Base-by-base conservation (phyloP, 2,329 filamentous ascomycete genomes). In the Bipolaris bicolor region DNA sequence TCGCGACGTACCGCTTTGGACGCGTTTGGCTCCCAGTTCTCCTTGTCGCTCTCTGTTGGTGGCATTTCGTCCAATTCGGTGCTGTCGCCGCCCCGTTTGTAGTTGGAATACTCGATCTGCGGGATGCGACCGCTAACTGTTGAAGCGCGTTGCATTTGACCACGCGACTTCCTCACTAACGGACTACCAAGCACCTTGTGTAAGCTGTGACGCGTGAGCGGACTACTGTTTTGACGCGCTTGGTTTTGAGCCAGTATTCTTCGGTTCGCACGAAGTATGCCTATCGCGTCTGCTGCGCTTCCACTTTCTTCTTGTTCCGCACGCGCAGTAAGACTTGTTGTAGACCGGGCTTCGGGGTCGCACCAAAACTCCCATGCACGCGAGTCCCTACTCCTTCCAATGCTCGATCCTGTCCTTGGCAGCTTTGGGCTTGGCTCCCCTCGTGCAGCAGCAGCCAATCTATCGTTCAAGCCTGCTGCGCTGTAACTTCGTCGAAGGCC, bases 291-390 rank as follows among this genome's bases (percentile, higher is more conserved):
- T 58, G 90, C 85, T 52, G 91, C 91, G 40, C 90, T 93, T 20
- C 91, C 91, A 64, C 84, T 91, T 7, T 86, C 86, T 71, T 96
- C 91, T 65, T 91, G 88, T 77, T 94, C 90, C 9, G 90, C 90
- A 64, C 91, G 89, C n/a, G 86, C 85, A 20, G 89, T 92, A 53
- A 97, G 80, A 64, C 92, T 90, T 69, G 68, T 71, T 34, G 68
- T 73, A 55, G 92, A 91, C 41, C 90, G 88, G 49, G 85, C 82
- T 64, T 95, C 90, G 7, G 88, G 88, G 71, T 96, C 91, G 68
- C 91, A 94, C 79, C 90, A 93, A 55, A 92, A 92, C 70, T 96
- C 91, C 94, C 94, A 97, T 6, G 90, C 90, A 49, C 92, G 88
- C 16, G 92, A 91, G 74, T 97, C 91, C 52, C 91, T 88, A 55